Percentiles rank a stretch among this genome's conserved stretches.
phyloP scores from a whole-genome alignment of 139 green algal genomes.

The Coccomyxa sp. region DNA sequence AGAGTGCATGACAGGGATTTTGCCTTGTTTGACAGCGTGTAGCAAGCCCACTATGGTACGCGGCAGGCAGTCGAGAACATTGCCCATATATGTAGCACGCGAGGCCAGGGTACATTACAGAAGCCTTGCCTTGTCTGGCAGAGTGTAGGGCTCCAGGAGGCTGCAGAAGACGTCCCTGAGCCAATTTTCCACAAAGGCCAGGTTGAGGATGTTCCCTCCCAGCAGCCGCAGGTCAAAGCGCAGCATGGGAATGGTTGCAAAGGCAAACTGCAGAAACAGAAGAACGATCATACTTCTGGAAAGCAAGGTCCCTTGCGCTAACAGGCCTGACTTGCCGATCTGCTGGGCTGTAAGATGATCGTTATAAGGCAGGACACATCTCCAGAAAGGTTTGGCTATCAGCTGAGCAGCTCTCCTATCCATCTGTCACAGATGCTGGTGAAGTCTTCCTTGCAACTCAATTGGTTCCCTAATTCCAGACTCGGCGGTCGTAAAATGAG shows the following conservation, averaged over 20 bases:
- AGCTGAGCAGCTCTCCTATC: no score
- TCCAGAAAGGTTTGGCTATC: no score
- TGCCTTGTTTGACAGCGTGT: neutral
- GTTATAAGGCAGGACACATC: no score
- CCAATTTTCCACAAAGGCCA: slow-evolving; percentile 28
- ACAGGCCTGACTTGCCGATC: no score
- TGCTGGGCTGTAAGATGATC: no score
- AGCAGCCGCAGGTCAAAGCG: slow-evolving; percentile 15
- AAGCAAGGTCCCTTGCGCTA: neutral
- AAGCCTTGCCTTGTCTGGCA: neutral
- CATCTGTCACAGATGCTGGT: no score
- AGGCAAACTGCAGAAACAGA: neutral
- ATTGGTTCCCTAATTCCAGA: no score
- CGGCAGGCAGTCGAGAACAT: neutral
- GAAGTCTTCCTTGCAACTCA: no score
- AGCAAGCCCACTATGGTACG: neutral
- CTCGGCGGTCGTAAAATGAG: neutral
- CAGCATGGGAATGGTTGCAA: slow-evolving; percentile 9
- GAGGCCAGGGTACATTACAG: neutral
- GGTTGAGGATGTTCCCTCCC: slow-evolving; percentile 13
- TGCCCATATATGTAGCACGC: no score
- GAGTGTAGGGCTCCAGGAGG: neutral
- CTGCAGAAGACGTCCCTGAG: slow-evolving; percentile 16
- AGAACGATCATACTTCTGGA: no score
- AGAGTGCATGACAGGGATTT: neutral